Evolutionary conservation across 2,329 filamentous ascomycete genomes (phyloP).

Genomic region (Herpotrichia juniperi): DNA sequence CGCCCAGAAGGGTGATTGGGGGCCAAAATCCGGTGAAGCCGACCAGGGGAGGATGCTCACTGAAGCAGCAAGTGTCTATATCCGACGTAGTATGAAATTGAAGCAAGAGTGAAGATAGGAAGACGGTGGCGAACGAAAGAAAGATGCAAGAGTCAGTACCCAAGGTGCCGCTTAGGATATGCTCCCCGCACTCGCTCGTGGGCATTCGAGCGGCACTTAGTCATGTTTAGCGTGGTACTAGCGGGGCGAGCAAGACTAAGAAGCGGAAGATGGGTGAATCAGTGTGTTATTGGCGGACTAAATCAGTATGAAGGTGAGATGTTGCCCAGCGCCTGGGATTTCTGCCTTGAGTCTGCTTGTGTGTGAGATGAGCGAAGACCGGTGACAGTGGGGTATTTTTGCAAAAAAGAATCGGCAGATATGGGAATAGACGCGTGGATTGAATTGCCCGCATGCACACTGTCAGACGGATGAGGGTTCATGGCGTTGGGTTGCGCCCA

Average conservation of each 20-base stretch:
- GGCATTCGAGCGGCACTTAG: conserved; percentile 15
- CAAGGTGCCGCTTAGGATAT: conserved; percentile 17
- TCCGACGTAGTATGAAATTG: not conserved
- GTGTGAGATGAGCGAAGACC: conserved; percentile 28
- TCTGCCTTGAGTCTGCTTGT: conserved; percentile 42
- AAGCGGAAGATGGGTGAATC: conserved; percentile 14
- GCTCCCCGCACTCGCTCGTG: conserved; percentile 15
- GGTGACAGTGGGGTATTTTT: conserved; percentile 35
- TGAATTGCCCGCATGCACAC: conserved; percentile 19
- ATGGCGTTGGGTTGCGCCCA: not conserved
- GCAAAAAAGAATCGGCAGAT: conserved; percentile 16
- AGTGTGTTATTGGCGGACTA: conserved; percentile 13
- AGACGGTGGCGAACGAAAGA: not conserved
- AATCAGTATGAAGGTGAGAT: conserved; percentile 18
- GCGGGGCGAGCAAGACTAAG: conserved; percentile 16
- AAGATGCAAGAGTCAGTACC: conserved; percentile 11
- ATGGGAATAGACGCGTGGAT: conserved; percentile 10
- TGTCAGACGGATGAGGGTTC: conserved; percentile 26
- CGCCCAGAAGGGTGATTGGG: conserved; percentile 19
- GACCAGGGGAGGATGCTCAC: conserved; percentile 1
- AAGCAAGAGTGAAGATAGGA: conserved; percentile 1
- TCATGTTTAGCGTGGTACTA: conserved; percentile 18
- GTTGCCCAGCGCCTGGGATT: conserved; percentile 25
- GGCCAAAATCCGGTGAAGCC: conserved; percentile 21
- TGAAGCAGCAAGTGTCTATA: not conserved